Evolutionary conservation across 352 stramenopile genomes (phyloP).

Genomic region (Pythium vanterpoolii): DNA sequence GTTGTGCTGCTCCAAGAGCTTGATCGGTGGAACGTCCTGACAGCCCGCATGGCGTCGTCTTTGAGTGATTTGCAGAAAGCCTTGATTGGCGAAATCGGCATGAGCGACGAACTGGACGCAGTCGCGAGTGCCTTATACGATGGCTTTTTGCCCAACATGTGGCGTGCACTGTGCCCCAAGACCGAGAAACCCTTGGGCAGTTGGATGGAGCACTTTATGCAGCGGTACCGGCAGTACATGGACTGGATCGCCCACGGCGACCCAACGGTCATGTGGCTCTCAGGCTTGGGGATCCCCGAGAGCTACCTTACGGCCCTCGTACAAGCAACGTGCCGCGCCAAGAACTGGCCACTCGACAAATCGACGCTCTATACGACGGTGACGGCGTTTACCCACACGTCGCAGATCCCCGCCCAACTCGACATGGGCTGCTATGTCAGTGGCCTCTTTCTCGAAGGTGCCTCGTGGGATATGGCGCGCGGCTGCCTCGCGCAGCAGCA

Average conservation of each 20-base stretch:
- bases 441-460: conserved; percentile 92
- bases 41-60: conserved; percentile 76
- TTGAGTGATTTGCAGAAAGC: conserved; percentile 91
- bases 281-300: conserved; percentile 93
- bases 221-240: conserved; percentile 89
- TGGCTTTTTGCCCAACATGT: conserved; percentile 91
- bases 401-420: conserved; percentile 57
- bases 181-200: conserved; percentile 94
- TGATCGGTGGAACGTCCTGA: conserved; percentile 93
- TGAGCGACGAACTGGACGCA: conserved; percentile 94
- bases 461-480: conserved; percentile 87
- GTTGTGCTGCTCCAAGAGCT: conserved; percentile 95
- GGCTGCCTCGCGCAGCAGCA: conserved; percentile 81
- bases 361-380: conserved; percentile 93
- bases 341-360: conserved; percentile 96
- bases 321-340: conserved; percentile 91
- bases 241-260: conserved; percentile 89
- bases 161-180: conserved; percentile 86
- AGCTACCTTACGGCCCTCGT: conserved; percentile 95
- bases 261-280: conserved; percentile 92
- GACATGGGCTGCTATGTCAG: conserved; percentile 91
- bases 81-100: conserved; percentile 93
- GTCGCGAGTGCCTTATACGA: conserved; percentile 92
- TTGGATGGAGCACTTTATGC: conserved; percentile 94
- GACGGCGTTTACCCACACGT: conserved; percentile 70